Base-by-base conservation (phyloP, 2,329 filamentous ascomycete genomes). In the Samsoniella hepiali region DNA sequence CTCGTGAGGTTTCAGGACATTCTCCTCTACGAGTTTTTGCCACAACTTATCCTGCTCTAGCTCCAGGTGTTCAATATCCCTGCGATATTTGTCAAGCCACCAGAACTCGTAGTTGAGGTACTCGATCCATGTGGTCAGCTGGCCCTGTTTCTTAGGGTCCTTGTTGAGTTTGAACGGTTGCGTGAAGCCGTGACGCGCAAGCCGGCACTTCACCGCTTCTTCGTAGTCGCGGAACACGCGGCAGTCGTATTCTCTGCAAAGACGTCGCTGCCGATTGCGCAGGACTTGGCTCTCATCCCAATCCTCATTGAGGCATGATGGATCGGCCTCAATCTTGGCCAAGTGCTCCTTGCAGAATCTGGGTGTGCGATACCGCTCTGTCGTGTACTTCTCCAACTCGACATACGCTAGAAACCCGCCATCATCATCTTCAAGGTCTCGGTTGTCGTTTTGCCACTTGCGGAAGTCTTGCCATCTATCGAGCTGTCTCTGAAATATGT, bases 41-140 rank as follows among this genome's bases (percentile, higher is more conserved):
- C 73, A 76, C 1, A 66, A 65, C 65, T 67, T 65, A 54, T 76
- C 69, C 51, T 72, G 68, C 1, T 64, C 40, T 50, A 59, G 65
- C 65, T 71, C 64, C 11, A 65, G 63, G 5, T 65, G 63, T 58
- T 72, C 64, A 15, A 70, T 57, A 8, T 49, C 27, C 15, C 49
- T 61, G 2, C 55, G 64, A n/a, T 50, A 40, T 32, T 29, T 44
- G 29, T 70, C 68, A 42, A 69, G 63, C 63, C 66, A 69, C 68
- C 68, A 69, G 54, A 69, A 68, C 62, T 72, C 67, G 62, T 64
- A 77, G 56, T 65, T 67, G 34, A 77, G 69, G 65, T 74, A 78
- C 63, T 78, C 76, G 56, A 76, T 74, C 75, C 74, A 77, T 27
- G 71, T 76, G 36, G 72, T 70, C 32, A 76, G 64, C 62, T 71